Evolutionary conservation across 2,329 filamentous ascomycete species (phyloP).

Genomic region (Cercospora sp.): DNA sequence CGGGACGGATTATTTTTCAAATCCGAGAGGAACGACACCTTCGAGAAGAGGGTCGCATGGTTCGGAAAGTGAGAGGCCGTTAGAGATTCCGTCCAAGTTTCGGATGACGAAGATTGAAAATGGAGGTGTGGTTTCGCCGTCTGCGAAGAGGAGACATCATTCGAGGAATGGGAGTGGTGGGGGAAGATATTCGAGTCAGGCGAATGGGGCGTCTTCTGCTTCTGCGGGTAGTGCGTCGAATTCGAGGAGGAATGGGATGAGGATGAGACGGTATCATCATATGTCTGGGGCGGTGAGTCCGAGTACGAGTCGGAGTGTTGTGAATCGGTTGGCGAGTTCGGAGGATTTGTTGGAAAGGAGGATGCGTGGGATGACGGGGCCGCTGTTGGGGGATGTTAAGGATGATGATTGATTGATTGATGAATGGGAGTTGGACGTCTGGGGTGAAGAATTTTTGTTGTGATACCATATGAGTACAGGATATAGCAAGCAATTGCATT

Average conservation of each 20-base stretch:
- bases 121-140: conserved; percentile 1
- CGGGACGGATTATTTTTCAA: conserved; percentile 31
- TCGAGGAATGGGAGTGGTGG: conserved; percentile 14
- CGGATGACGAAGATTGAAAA: conserved; percentile 26
- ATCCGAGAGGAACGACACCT: conserved; percentile 15
- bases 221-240: conserved; percentile 17
- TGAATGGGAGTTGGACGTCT: neutral
- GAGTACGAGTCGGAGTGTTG: conserved; percentile 41
- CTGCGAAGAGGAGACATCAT: conserved; percentile 13
- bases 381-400: conserved; percentile 11
- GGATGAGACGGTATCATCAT: conserved; percentile 30
- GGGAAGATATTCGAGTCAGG: conserved; percentile 22
- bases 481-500: conserved; percentile 9
- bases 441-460: neutral
- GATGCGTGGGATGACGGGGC: conserved; percentile 49
- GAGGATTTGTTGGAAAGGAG: conserved; percentile 51
- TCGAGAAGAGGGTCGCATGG: conserved; percentile 42
- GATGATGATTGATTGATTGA: conserved; percentile 5
- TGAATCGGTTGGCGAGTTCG: conserved; percentile 46
- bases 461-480: neutral
- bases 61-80: conserved; percentile 75
- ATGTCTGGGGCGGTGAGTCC: conserved; percentile 34
- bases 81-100: conserved; percentile 68
- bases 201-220: neutral
- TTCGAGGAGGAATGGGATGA: conserved; percentile 32